Base-by-base conservation (phyloP, 2,329 filamentous ascomycete species). In the Leptoxyphium fumago region DNA sequence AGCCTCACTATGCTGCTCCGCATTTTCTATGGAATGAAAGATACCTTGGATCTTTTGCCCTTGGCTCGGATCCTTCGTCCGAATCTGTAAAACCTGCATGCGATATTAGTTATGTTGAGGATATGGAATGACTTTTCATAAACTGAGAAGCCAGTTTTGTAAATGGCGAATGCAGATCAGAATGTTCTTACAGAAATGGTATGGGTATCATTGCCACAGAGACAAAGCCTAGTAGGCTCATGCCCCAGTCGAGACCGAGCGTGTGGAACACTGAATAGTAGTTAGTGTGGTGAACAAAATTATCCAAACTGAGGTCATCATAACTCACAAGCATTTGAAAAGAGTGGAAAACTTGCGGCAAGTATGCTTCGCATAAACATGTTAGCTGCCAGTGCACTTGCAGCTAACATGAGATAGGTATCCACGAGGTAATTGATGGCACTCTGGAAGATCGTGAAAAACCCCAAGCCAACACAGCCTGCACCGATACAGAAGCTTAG, bases 351-450 rank as follows among this genome's bases (percentile, higher is more conserved):
- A 5, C 47, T 53, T 2, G 54, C 55, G 5, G 55, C 58, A 18
- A 60, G 55, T 18, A 38, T 46, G 9, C 50, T 52, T 34, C 57
- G 48, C 8, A 45, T 46, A 13, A 60, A 51, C 0, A 56, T 58
- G 43, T 60, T 60, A 7, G 56, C 57, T 9, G 57, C 57, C 8
- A 59, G 38, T 1, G 56, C 55, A 17, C 47, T 50, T 2, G 57
- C 56, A 26, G 56, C 57, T 43, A 51, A 64, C 57, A 61, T 62
- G 21, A 49, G 61, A 46, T 75, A 75, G 1, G 64, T 60, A 52
- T 75, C 73, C 38, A 72, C 68, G 8, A 77, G 62, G 45, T 75
- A 75, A 50, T 71, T 75, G 34, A 74, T 59, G 48, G 69, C 71
- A 32, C 66, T 60, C 41, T 77, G 69, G 51, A 78, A 75, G 29